Evolutionary conservation across 73 alveolate genomes (phyloP).

Genomic region (Paramecium primaurelia): DNA sequence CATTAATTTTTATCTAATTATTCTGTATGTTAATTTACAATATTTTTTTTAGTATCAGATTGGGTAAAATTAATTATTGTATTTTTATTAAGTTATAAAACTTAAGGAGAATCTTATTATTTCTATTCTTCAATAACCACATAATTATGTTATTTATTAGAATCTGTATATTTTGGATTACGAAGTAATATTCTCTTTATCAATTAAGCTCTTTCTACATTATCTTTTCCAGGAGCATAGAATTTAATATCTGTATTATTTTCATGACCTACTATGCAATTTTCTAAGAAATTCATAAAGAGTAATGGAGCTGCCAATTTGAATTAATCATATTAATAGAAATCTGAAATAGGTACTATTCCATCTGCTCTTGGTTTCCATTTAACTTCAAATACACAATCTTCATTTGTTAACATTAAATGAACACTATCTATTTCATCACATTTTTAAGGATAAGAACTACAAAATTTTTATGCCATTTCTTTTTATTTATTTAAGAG

Average conservation of each 20-base stretch:
- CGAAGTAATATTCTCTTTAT: not conserved
- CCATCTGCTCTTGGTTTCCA: slow-evolving; percentile 4
- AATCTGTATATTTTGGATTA: not conserved
- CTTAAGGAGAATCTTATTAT: not conserved
- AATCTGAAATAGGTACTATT: not conserved
- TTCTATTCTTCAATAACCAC: not conserved
- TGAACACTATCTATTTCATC: slow-evolving; percentile 15
- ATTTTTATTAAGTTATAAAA: not conserved
- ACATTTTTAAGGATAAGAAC: not conserved
- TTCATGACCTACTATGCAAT: not conserved
- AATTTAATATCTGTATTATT: not conserved
- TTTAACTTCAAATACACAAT: not conserved
- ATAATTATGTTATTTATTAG: not conserved
- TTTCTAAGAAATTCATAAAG: not conserved
- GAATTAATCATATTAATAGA: not conserved
- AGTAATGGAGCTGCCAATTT: not conserved
- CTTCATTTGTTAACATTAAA: not conserved
- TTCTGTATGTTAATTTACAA: not conserved
- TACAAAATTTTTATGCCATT: not conserved
- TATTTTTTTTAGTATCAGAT: not conserved
- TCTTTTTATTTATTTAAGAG: not conserved
- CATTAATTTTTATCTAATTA: not conserved
- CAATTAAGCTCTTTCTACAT: not conserved
- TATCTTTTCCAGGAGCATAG: not conserved
- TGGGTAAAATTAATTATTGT: not conserved